Evolutionary conservation across 2,329 filamentous ascomycete genomes (phyloP).

Genomic region (Ploettnerulaceae sp.): DNA sequence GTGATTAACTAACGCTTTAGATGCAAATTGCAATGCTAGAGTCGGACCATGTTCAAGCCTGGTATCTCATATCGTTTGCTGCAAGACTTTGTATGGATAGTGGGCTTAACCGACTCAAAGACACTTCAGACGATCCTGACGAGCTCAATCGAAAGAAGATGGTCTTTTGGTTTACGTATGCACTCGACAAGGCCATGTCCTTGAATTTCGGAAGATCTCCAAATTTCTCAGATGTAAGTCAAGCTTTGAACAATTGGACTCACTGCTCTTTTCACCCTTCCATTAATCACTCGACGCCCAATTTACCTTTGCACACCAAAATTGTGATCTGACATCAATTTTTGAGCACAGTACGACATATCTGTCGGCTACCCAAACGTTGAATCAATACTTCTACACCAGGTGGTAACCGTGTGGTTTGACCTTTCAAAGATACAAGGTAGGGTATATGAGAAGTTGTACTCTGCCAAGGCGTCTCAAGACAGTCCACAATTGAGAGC

Average conservation of each 20-base stretch:
- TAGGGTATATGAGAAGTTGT: conserved; percentile 13
- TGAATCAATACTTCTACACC: too few relatives aligned
- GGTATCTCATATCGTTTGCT: conserved; percentile 13
- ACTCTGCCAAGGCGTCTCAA: conserved; percentile 10
- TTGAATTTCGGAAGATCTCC: conserved; percentile 14
- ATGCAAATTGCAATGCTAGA: conserved; percentile 9
- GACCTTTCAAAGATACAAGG: conserved; percentile 7
- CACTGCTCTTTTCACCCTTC: too few relatives aligned
- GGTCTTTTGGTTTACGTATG: conserved; percentile 13
- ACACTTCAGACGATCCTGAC: not conserved
- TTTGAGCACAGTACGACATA: too few relatives aligned
- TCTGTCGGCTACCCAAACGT: conserved; percentile 8
- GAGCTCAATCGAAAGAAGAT: conserved; percentile 4
- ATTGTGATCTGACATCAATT: too few relatives aligned
- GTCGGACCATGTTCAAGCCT: conserved; percentile 12
- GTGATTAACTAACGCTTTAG: not conserved
- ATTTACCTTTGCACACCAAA: too few relatives aligned
- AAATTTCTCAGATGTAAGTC: conserved; percentile 6
- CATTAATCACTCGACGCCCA: too few relatives aligned
- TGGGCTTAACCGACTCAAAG: conserved; percentile 11
- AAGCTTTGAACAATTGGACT: not conserved
- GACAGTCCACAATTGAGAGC: not conserved
- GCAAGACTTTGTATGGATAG: conserved; percentile 13
- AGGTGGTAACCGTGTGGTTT: conserved; percentile 7
- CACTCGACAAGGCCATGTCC: conserved; percentile 10